Conservation (phyloP, 495 filamentous ascomycete species). For the Aeminium ludgeri region DNA sequence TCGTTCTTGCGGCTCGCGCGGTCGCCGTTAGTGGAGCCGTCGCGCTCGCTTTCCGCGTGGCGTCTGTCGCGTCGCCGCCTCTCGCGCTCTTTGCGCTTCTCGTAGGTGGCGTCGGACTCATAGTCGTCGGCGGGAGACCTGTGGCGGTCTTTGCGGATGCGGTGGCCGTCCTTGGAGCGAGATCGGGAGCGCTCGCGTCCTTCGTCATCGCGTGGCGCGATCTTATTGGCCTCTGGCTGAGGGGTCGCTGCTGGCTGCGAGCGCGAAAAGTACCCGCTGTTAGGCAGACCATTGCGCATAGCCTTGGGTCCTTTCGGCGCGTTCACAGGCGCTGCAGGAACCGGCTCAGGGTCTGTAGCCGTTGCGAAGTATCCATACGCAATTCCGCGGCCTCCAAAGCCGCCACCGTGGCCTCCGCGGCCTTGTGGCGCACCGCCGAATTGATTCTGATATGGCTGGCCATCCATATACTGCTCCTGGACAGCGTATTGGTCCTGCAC, state of each 20-base stretch:
- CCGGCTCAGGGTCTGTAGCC: conserved; percentile 2
- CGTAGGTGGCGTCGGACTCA: conserved; percentile 4
- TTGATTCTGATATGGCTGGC: conserved; percentile 4
- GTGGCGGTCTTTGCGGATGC: conserved; percentile 4
- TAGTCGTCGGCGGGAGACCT: conserved; percentile 1
- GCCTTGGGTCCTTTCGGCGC: conserved; percentile 89
- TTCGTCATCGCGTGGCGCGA: conserved; percentile 1
- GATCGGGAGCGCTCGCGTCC: conserved; percentile 3
- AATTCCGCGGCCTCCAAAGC: conserved; percentile 8
- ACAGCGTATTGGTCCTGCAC: background rate
- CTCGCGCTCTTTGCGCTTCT: conserved; percentile 7
- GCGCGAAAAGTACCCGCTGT: conserved; percentile 28
- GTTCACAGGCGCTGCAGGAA: conserved; percentile 15
- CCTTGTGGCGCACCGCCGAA: conserved; percentile 32
- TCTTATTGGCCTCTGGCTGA: background rate
- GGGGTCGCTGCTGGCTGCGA: conserved; percentile 4
- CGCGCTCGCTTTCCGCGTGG: conserved; percentile 3
- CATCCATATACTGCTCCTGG: conserved; percentile 2
- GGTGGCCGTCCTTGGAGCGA: conserved; percentile 4
- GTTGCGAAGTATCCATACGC: conserved; percentile 10
- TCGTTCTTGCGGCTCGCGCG: conserved; percentile 30
- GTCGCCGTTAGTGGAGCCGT: conserved; percentile 1
- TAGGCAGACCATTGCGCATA: conserved; percentile 71
- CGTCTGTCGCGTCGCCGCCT: background rate
- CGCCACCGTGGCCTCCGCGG: conserved; percentile 33